phyloP scores from a whole-genome alignment of 164 flowering plant species.

The Tetrastigma voinierianum region DNA sequence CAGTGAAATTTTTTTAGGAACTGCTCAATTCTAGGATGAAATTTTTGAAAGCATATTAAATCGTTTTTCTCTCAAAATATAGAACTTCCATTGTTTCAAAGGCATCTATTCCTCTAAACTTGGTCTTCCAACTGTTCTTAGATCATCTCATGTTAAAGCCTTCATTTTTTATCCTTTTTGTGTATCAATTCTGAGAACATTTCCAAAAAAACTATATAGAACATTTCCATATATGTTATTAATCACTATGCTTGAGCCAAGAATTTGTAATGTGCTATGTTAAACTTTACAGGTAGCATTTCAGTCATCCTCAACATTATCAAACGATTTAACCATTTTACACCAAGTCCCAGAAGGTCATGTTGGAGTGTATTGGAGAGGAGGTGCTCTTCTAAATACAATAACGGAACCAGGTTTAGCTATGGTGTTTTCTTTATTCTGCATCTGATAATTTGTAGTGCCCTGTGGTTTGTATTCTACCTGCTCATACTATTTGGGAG shows the following conservation, averaged over 20 bases:
- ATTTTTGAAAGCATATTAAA: too few species aligned
- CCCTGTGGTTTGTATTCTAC: not conserved
- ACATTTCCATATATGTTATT: not conserved
- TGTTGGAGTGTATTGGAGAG: constrained; percentile 97
- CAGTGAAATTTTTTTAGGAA: too few species aligned
- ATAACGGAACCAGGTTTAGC: constrained; percentile 79
- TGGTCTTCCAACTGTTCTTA: too few species aligned
- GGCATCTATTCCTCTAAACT: too few species aligned
- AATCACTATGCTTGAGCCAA: not conserved
- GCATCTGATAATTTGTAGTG: not conserved
- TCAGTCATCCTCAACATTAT: constrained; percentile 28
- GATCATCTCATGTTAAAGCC: too few species aligned
- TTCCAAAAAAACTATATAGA: too few species aligned
- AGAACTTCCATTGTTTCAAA: too few species aligned
- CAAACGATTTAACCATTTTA: constrained; percentile 47
- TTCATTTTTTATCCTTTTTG: too few species aligned
- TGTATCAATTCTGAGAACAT: too few species aligned
- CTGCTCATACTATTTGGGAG: too few species aligned
- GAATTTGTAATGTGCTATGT: not conserved
- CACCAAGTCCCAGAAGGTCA: constrained; percentile 99
- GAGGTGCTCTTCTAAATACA: constrained; percentile 84
- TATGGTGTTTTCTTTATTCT: not conserved
- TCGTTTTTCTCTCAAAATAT: too few species aligned
- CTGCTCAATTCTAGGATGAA: too few species aligned
- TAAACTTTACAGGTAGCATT: constrained; percentile 28